phyloP scores from a whole-genome alignment of 2,329 filamentous ascomycete species.

The Nigrograna mackinnonii region DNA sequence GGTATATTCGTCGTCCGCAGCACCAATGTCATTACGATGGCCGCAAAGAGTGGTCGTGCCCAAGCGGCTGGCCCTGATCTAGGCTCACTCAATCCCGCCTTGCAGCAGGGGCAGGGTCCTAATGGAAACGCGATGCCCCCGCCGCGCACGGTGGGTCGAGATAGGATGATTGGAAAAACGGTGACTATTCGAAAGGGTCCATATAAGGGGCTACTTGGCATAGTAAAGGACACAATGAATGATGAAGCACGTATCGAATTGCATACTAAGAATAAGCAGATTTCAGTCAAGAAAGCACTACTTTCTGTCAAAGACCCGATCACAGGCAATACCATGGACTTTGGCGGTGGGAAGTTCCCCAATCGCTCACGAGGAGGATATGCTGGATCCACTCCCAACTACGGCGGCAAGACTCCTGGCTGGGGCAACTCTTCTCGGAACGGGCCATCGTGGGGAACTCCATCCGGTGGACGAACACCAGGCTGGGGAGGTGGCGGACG shows the following conservation, averaged over 20 bases:
- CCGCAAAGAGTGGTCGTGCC: conserved; percentile 88
- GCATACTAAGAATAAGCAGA: conserved; percentile 90
- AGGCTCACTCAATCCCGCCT: conserved; percentile 86
- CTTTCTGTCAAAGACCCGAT: conserved; percentile 82
- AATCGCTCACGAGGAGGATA: conserved; percentile 47
- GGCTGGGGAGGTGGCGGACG: conserved; percentile 52
- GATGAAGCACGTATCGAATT: conserved; percentile 85
- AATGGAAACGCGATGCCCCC: conserved; percentile 63
- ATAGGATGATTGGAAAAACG: conserved; percentile 86
- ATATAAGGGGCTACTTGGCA: conserved; percentile 91
- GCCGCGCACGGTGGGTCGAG: conserved; percentile 74
- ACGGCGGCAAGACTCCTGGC: conserved; percentile 40
- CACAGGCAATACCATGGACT: conserved; percentile 78
- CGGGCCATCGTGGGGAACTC: conserved; percentile 58
- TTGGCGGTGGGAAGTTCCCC: conserved; percentile 48
- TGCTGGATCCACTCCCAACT: conserved; percentile 33
- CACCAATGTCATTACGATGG: conserved; percentile 83
- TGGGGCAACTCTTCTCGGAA: conserved; percentile 30
- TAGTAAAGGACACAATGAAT: conserved; percentile 93
- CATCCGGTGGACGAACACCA: conserved; percentile 38
- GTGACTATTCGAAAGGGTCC: conserved; percentile 85
- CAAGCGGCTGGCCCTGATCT: conserved; percentile 76
- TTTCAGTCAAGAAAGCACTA: conserved; percentile 80
- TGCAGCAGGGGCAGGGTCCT: conserved; percentile 56
- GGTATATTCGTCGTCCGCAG: conserved; percentile 88